Conservation (phyloP, 176 grass and related monocot genomes). For the Dendrocalamus sinicus region DNA sequence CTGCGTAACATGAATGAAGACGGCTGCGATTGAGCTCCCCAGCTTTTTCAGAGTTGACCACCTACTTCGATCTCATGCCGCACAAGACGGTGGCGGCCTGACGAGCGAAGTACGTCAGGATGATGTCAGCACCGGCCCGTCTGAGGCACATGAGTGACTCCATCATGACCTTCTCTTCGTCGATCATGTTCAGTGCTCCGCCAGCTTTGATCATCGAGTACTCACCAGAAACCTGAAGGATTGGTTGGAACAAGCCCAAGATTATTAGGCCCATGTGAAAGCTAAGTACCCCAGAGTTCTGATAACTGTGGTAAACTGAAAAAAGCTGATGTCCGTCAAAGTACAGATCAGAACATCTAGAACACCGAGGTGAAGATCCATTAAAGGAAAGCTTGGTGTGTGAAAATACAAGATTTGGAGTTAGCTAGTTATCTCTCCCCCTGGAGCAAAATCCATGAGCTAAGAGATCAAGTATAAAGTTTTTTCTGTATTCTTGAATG, state of each 20-base stretch:
- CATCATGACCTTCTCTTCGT: conserved; percentile 99
- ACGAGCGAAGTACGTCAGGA: conserved; percentile 92
- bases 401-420: neutral
- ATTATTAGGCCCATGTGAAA: neutral
- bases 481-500: neutral
- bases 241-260: neutral
- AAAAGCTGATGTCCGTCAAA: neutral
- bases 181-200: conserved; percentile 76
- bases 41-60: no score
- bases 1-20: no score
- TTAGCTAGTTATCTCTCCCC: neutral
- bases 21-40: no score
- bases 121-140: conserved; percentile 86
- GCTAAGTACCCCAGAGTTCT: neutral
- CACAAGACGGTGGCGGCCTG: conserved; percentile 76
- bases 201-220: conserved; percentile 97
- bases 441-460: neutral
- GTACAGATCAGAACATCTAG: neutral
- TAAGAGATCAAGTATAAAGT: neutral
- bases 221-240: conserved; percentile 89
- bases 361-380: neutral
- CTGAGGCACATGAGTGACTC: conserved; percentile 88
- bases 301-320: neutral
- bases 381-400: neutral
- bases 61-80: conserved; percentile 57